phyloP scores from a whole-genome alignment of 352 stramenopile species.

The Plasmopara halstedii region DNA sequence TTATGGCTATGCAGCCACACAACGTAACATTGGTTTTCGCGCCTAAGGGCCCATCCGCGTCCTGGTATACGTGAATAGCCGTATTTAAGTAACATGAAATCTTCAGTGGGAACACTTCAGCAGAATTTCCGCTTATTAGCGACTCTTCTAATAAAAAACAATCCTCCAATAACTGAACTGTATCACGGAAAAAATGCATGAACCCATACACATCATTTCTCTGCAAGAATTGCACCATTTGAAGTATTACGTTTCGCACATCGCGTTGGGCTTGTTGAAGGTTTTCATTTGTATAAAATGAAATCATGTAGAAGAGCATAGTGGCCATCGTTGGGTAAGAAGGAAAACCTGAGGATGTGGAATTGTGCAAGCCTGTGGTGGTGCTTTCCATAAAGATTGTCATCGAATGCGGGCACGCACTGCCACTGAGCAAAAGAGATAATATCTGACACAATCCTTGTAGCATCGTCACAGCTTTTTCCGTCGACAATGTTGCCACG shows the following conservation, averaged over 20 bases:
- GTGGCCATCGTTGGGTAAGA: slow-evolving; percentile 45
- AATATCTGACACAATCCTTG: slow-evolving; percentile 52
- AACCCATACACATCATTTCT: slow-evolving; percentile 47
- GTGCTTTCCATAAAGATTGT: slow-evolving; percentile 44
- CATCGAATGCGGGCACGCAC: slow-evolving; percentile 51
- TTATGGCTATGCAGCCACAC: slow-evolving; percentile 41
- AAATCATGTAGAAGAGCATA: slow-evolving; percentile 71
- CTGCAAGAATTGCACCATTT: slow-evolving; percentile 51
- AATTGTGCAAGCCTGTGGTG: slow-evolving; percentile 1
- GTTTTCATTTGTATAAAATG: slow-evolving; percentile 46
- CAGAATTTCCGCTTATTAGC: slow-evolving; percentile 23
- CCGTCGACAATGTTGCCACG: slow-evolving; percentile 28
- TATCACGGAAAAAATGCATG: slow-evolving; percentile 58
- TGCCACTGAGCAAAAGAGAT: slow-evolving; percentile 31
- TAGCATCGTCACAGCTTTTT: slow-evolving; percentile 31
- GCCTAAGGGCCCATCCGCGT: slow-evolving; percentile 42
- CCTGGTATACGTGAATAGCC: slow-evolving; percentile 56
- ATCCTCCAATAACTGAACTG: slow-evolving; percentile 44
- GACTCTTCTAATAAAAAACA: slow-evolving; percentile 47
- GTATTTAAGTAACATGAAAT: slow-evolving; percentile 51
- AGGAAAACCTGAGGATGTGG: slow-evolving; percentile 16
- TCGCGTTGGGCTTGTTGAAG: slow-evolving; percentile 32
- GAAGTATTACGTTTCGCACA: slow-evolving; percentile 38
- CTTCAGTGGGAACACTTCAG: slow-evolving; percentile 13
- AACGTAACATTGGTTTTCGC: slow-evolving; percentile 23